Evolutionary conservation across 768 basidiomycete species (phyloP).

Genomic region (Lactarius vividus): DNA sequence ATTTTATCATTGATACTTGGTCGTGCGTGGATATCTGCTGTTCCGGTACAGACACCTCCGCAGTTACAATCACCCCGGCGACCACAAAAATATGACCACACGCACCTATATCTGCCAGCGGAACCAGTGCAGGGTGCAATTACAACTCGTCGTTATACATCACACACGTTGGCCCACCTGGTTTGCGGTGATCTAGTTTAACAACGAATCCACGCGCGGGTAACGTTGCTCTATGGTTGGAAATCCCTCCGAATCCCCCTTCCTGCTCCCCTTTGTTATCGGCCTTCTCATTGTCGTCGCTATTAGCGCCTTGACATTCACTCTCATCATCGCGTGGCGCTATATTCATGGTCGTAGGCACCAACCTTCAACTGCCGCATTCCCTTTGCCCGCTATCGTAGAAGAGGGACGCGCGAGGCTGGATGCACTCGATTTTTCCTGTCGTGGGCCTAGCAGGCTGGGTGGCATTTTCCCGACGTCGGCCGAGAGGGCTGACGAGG

Average conservation of each 20-base stretch:
- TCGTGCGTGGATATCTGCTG: constrained; percentile 1
- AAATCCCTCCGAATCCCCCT: constrained; percentile 6
- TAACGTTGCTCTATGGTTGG: neutral
- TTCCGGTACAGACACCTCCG: neutral
- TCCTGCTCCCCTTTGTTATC: constrained; percentile 8
- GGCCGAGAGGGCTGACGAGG: neutral
- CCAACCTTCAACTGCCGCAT: neutral
- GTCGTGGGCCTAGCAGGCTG: constrained; percentile 19
- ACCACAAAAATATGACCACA: constrained; percentile 9
- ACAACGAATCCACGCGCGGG: constrained; percentile 3
- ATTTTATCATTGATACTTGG: neutral
- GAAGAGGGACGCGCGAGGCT: constrained; percentile 12
- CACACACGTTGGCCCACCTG: neutral
- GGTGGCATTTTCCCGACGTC: constrained; percentile 11
- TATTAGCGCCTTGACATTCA: constrained; percentile 2
- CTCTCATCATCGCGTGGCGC: neutral
- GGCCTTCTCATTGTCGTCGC: constrained; percentile 5
- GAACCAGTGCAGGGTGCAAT: neutral
- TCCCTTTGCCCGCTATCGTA: constrained; percentile 5
- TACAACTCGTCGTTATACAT: neutral
- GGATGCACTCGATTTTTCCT: neutral
- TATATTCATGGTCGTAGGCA: neutral
- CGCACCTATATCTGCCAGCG: neutral
- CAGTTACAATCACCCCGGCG: neutral
- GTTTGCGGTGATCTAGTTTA: neutral